Evolutionary conservation across 768 basidiomycete genomes (phyloP).

Genomic region (Auriscalpium microsporum): DNA sequence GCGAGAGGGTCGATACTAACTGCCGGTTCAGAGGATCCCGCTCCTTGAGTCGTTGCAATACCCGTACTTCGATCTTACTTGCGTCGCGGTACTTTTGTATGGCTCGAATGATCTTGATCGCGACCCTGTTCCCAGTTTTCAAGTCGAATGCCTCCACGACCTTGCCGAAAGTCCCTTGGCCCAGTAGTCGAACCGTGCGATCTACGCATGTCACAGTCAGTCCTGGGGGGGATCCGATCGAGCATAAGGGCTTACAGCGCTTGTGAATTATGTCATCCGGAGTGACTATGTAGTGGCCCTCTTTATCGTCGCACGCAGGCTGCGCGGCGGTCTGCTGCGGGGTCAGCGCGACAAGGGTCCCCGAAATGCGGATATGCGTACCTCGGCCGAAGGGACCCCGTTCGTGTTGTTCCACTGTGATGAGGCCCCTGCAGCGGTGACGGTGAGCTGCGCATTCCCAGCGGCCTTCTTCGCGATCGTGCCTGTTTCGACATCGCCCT

Average conservation of each 20-base stretch:
- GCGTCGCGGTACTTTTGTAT: conserved; percentile 99
- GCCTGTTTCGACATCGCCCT: conserved; percentile 66
- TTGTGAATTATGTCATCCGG: conserved; percentile 82
- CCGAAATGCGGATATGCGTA: conserved; percentile 31
- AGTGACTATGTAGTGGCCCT: conserved; percentile 96
- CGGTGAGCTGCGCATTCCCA: conserved; percentile 40
- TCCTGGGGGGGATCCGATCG: not conserved
- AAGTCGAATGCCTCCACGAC: conserved; percentile 91
- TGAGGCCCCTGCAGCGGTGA: conserved; percentile 43
- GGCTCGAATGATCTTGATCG: conserved; percentile 97
- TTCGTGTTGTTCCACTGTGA: conserved; percentile 57
- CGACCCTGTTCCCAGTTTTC: conserved; percentile 67
- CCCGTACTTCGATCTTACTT: conserved; percentile 95
- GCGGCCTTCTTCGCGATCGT: conserved; percentile 58
- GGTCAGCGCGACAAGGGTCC: conserved; percentile 21
- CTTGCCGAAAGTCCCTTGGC: conserved; percentile 98
- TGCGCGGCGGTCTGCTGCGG: conserved; percentile 54
- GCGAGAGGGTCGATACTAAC: conserved; percentile 40
- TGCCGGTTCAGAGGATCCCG: conserved; percentile 81
- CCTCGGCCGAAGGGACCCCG: conserved; percentile 58
- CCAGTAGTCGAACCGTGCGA: conserved; percentile 83
- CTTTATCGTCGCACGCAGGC: conserved; percentile 89
- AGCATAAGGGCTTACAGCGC: conserved; percentile 51
- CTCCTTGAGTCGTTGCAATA: conserved; percentile 84
- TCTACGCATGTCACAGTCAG: conserved; percentile 40